These are phyloP conservation scores for Puccinia coronata DNA, from an alignment of 1,284 basidiomycete genomes.

Conservation along the genomic window DNA sequence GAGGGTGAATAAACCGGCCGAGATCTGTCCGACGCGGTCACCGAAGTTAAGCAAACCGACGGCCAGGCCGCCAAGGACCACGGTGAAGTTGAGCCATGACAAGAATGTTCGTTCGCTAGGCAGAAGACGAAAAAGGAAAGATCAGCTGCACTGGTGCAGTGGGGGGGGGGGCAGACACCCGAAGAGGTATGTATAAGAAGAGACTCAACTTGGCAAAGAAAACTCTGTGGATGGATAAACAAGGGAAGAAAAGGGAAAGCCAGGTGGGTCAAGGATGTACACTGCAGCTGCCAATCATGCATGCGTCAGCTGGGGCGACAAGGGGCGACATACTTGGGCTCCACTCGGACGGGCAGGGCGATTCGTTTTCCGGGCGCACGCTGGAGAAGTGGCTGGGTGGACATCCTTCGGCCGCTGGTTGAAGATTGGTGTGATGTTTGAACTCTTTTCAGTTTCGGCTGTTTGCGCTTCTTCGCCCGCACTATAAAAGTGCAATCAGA, in stretches of 20 bases:
- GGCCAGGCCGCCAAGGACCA: conserved; percentile 85
- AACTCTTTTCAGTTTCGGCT: too few relatives aligned
- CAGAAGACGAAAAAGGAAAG: background rate
- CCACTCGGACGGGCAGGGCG: conserved; percentile 87
- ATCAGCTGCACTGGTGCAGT: too few relatives aligned
- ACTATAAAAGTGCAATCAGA: too few relatives aligned
- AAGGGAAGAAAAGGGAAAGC: conserved; percentile 2
- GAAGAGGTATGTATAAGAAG: background rate
- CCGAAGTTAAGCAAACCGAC: conserved; percentile 98
- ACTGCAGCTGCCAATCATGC: background rate
- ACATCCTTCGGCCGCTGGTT: conserved; percentile 66
- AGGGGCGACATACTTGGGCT: conserved; percentile 67
- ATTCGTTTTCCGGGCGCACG: conserved; percentile 85
- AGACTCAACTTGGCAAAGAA: conserved; percentile 78
- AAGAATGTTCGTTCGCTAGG: conserved; percentile 71
- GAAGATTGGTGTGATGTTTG: background rate
- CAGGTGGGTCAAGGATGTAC: background rate
- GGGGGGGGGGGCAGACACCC: background rate
- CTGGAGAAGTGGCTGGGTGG: conserved; percentile 95
- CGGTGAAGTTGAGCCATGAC: conserved; percentile 79
- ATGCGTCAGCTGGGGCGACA: background rate
- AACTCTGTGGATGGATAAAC: conserved; percentile 58
- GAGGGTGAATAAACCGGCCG: conserved; percentile 40
- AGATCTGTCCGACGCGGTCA: conserved; percentile 61
- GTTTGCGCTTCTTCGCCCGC: too few relatives aligned